Conservation (phyloP, 495 filamentous ascomycete species). For the Penicillium subrubescens region DNA sequence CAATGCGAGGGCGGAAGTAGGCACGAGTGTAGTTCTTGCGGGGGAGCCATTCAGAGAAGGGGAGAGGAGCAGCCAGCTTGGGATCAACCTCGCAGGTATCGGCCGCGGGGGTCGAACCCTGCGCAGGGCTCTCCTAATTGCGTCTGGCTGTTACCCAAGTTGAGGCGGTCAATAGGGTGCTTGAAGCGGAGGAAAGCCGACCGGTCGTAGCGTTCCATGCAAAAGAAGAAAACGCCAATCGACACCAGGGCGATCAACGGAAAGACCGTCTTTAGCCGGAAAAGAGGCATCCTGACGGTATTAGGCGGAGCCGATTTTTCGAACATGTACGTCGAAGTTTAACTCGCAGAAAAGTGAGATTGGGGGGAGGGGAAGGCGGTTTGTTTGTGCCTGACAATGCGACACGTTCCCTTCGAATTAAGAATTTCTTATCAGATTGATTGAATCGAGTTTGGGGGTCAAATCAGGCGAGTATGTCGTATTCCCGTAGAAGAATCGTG, state of each 20-base stretch:
- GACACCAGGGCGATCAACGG: slow-evolving; percentile 47
- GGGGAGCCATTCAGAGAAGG: slow-evolving; percentile 48
- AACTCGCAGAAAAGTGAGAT: slow-evolving; percentile 3
- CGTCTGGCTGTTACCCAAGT: slow-evolving; percentile 14
- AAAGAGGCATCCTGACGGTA: slow-evolving; percentile 47
- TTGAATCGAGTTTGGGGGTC: neutral
- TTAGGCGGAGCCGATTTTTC: slow-evolving; percentile 32
- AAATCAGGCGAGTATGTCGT: neutral
- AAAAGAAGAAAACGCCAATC: slow-evolving; percentile 51
- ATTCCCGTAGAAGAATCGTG: neutral
- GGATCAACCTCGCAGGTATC: slow-evolving; percentile 42
- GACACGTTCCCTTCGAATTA: neutral
- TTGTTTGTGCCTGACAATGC: slow-evolving; percentile 2
- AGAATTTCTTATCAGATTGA: neutral
- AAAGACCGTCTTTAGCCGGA: slow-evolving; percentile 49
- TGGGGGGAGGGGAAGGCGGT: neutral
- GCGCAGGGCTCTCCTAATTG: slow-evolving; percentile 24
- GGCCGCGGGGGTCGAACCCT: slow-evolving; percentile 17
- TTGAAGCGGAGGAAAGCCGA: slow-evolving; percentile 47
- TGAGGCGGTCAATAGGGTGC: slow-evolving; percentile 37
- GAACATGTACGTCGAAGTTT: slow-evolving; percentile 37
- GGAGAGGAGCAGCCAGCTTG: slow-evolving; percentile 39
- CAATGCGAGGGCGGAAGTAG: slow-evolving; percentile 47
- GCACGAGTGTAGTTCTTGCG: slow-evolving; percentile 54
- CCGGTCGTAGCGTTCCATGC: slow-evolving; percentile 47